Evolutionary conservation across 495 filamentous ascomycete species (phyloP).

Genomic region (Terfezia claveryi): DNA sequence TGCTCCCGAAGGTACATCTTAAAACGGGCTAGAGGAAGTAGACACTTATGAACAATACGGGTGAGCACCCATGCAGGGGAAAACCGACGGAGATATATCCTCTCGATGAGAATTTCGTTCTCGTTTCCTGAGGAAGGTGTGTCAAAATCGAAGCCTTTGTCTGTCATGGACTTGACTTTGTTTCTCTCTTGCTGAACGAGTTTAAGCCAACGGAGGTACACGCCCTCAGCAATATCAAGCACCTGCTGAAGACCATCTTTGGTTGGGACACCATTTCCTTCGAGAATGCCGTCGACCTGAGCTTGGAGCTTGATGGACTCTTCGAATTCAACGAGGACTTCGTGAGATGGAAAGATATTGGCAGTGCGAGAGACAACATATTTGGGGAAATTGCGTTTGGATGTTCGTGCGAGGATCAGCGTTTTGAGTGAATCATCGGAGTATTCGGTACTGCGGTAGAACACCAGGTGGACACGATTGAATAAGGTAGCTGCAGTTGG

Average conservation of each 20-base stretch:
- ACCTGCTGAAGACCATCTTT: constrained; percentile 44
- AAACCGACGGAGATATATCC: constrained; percentile 76
- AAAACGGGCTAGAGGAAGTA: constrained; percentile 57
- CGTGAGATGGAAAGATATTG: constrained; percentile 64
- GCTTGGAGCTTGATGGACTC: constrained; percentile 64
- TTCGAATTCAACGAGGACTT: constrained; percentile 69
- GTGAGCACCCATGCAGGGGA: constrained; percentile 88
- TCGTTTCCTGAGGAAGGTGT: constrained; percentile 31
- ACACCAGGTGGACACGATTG: constrained; percentile 83
- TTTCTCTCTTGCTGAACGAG: constrained; percentile 55
- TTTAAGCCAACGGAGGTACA: constrained; percentile 58
- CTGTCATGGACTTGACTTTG: constrained; percentile 22
- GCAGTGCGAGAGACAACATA: constrained; percentile 80
- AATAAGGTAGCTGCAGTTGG: constrained; percentile 58
- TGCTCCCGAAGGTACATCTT: constrained; percentile 66
- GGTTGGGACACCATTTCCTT: constrained; percentile 49
- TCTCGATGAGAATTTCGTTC: constrained; percentile 66
- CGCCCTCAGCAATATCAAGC: constrained; percentile 45
- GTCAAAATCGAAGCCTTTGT: background rate
- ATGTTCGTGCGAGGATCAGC: constrained; percentile 79
- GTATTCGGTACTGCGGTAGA: constrained; percentile 92
- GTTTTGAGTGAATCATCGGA: constrained; percentile 90
- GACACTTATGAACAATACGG: constrained; percentile 72
- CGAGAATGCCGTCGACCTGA: constrained; percentile 60
- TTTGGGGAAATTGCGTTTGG: constrained; percentile 64